Conservation (phyloP, 2,329 filamentous ascomycete genomes). For the Phyllosticta ampelicida region DNA sequence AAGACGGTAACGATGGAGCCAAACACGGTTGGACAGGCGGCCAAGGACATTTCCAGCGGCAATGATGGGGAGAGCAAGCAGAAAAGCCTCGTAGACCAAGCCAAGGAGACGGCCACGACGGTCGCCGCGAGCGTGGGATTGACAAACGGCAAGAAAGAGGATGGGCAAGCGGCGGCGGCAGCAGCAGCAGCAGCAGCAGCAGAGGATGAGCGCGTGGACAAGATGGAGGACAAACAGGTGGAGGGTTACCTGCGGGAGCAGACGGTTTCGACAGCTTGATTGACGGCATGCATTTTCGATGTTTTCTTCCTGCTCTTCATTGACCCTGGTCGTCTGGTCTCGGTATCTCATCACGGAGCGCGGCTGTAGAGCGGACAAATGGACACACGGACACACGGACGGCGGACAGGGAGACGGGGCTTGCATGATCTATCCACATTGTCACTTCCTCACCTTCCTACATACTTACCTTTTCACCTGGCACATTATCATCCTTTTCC, state of each 20-base stretch:
- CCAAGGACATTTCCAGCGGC: slow-evolving; percentile 34
- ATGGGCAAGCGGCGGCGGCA: neutral
- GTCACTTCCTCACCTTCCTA: no score
- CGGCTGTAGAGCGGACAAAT: neutral
- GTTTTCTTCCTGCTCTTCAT: neutral
- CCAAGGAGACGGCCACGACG: slow-evolving; percentile 26
- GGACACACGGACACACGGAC: no score
- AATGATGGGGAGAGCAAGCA: slow-evolving; percentile 18
- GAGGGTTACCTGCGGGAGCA: slow-evolving; percentile 25
- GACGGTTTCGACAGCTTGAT: slow-evolving; percentile 8
- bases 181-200: neutral
- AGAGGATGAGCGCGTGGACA: slow-evolving; percentile 21
- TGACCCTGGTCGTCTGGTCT: neutral
- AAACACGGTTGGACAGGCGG: slow-evolving; percentile 37
- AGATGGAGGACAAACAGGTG: slow-evolving; percentile 18
- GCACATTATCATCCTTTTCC: no score
- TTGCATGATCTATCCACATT: neutral
- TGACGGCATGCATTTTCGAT: neutral
- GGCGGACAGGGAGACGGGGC: neutral
- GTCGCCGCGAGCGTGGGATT: slow-evolving; percentile 25
- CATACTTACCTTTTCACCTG: no score
- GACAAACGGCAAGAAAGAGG: slow-evolving; percentile 15
- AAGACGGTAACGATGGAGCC: slow-evolving; percentile 38
- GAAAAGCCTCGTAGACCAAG: slow-evolving; percentile 33
- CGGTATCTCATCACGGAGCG: neutral